Percentiles rank a stretch among this genome's conserved stretches.
These are phyloP conservation scores for Rhizophora apiculata DNA, from an alignment of 345 rosid species.

Conservation along the genomic window DNA sequence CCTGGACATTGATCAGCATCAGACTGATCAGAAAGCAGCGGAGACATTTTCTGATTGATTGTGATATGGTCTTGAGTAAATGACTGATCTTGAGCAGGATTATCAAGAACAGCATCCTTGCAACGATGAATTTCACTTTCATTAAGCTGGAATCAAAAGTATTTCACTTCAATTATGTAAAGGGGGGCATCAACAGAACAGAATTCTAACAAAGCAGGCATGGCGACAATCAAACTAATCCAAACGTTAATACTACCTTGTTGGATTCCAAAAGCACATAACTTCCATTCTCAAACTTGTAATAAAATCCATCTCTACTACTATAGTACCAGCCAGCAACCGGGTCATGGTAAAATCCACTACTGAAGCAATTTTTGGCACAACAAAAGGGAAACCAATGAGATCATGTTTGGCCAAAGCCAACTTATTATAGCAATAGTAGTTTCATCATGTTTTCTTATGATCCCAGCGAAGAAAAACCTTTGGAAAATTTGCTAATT, in stretches of 20 bases:
- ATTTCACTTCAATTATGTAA: background rate
- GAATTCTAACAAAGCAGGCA: background rate
- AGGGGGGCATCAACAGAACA: background rate
- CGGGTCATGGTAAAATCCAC: slow-evolving; percentile 87
- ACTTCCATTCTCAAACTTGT: slow-evolving; percentile 72
- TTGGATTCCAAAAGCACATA: slow-evolving; percentile 51
- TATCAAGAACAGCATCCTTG: slow-evolving; percentile 20
- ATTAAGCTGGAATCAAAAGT: slow-evolving; percentile 18
- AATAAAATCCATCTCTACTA: slow-evolving; percentile 68
- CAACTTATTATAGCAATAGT: background rate
- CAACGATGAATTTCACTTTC: slow-evolving; percentile 19
- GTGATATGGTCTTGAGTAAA: slow-evolving; percentile 11
- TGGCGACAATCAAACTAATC: background rate
- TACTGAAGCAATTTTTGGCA: slow-evolving; percentile 40
- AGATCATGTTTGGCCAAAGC: background rate
- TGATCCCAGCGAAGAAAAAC: background rate
- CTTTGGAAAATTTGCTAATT: background rate
- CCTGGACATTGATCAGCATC: slow-evolving; percentile 18
- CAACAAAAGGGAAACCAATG: background rate
- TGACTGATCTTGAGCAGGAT: slow-evolving; percentile 29
- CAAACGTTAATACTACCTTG: slow-evolving; percentile 26
- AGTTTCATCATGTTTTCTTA: too few species aligned
- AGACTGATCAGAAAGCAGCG: slow-evolving; percentile 18
- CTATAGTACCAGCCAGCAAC: slow-evolving; percentile 88
- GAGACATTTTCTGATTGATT: slow-evolving; percentile 9